Percentiles rank a stretch among this genome's conserved stretches.
phyloP scores from a whole-genome alignment of 2,329 filamentous ascomycete species.

The Colletotrichum neosansevieriae region DNA sequence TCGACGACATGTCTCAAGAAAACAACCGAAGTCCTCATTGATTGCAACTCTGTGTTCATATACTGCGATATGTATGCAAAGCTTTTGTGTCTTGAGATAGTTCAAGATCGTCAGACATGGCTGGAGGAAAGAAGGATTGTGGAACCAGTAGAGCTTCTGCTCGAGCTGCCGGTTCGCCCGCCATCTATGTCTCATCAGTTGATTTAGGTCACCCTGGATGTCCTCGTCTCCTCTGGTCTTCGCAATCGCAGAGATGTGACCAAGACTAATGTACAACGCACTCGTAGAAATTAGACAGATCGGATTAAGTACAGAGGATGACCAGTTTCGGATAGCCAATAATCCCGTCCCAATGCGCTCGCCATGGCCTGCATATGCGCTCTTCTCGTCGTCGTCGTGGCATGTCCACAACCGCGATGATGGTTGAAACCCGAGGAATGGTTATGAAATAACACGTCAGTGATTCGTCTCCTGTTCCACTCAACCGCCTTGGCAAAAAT shows the following conservation, averaged over 20 bases:
- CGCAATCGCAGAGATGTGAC: neutral
- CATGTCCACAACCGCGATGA: constrained; percentile 11
- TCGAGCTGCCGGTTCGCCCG: neutral
- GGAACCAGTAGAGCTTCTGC: neutral
- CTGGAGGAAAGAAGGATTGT: neutral
- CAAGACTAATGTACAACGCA: constrained; percentile 2
- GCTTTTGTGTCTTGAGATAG: neutral
- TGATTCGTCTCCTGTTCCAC: neutral
- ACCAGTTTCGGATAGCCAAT: constrained; percentile 22
- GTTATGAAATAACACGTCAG: neutral
- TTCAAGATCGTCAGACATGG: neutral
- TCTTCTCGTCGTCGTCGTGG: neutral
- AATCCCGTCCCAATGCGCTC: constrained; percentile 9
- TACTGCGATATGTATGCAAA: neutral
- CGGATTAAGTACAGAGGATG: constrained; percentile 25
- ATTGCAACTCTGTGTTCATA: neutral
- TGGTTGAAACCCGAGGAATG: neutral
- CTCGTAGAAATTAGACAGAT: constrained; percentile 14
- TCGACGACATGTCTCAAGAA: constrained; percentile 31
- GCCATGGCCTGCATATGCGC: constrained; percentile 32
- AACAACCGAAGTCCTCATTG: too few relatives aligned
- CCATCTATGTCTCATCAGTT: neutral
- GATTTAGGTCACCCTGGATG: too few relatives aligned
- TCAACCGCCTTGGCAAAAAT: neutral
- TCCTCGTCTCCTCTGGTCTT: neutral